Percentiles rank a stretch among this genome's conserved stretches.
phyloP scores from a whole-genome alignment of 2,329 filamentous ascomycete genomes.

The Furcasterigmium furcatum region DNA sequence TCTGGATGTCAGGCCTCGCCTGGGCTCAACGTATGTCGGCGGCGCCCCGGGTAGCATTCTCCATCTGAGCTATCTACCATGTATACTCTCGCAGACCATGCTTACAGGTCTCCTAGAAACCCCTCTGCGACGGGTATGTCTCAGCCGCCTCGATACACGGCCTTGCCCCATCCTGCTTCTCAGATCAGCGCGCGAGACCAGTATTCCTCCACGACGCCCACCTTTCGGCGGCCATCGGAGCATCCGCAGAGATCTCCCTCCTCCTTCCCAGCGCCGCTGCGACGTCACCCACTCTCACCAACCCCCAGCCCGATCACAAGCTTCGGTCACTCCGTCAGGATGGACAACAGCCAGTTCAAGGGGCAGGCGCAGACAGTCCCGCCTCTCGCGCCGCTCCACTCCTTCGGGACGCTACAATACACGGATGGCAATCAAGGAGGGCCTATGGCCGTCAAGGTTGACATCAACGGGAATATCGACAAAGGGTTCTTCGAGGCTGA shows the following conservation, averaged over 20 bases:
- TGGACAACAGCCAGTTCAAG: constrained; percentile 32
- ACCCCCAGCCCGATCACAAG: constrained; percentile 39
- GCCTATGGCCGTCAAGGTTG: constrained; percentile 56
- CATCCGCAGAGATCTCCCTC: constrained; percentile 49
- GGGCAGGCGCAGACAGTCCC: constrained; percentile 43
- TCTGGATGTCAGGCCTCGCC: constrained; percentile 48
- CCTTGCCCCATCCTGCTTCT: constrained; percentile 47
- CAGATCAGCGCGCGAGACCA: constrained; percentile 50
- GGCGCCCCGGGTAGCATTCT: constrained; percentile 9
- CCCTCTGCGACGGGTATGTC: constrained; percentile 49
- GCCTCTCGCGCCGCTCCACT: constrained; percentile 46
- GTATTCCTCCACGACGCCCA: constrained; percentile 48
- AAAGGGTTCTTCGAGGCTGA: constrained; percentile 86
- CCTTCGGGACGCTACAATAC: constrained; percentile 60
- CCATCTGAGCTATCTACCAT: not conserved
- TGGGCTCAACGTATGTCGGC: constrained; percentile 51
- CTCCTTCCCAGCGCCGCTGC: constrained; percentile 38
- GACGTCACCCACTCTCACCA: constrained; percentile 51
- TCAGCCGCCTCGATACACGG: constrained; percentile 20
- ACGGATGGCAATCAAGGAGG: constrained; percentile 35
- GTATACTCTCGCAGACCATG: too few relatives aligned
- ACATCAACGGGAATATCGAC: constrained; percentile 78
- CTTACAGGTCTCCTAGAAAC: constrained; percentile 31
- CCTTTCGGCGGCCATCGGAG: constrained; percentile 45
- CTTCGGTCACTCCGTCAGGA: constrained; percentile 43